These are phyloP conservation scores for Dryadomyces sulphureus DNA, from an alignment of 2,329 filamentous ascomycete genomes.

Conservation along the genomic window DNA sequence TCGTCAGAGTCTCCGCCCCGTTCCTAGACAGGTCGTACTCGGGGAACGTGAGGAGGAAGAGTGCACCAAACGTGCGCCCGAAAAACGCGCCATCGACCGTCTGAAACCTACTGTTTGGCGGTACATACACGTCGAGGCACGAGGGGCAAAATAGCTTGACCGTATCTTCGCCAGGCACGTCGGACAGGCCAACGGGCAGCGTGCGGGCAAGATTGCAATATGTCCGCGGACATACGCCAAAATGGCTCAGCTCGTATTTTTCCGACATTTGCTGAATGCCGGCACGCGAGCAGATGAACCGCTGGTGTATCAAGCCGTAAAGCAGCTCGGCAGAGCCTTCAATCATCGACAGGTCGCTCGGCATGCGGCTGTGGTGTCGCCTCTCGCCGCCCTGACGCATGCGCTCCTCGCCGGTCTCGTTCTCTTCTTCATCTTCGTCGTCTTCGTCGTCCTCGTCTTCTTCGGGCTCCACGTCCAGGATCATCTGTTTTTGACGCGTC, in stretches of 20 bases:
- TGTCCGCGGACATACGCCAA: slow-evolving; percentile 87
- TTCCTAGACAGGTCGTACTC: slow-evolving; percentile 78
- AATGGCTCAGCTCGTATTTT: slow-evolving; percentile 95
- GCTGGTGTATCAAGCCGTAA: slow-evolving; percentile 95
- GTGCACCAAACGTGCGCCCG: slow-evolving; percentile 86
- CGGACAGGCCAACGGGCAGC: slow-evolving; percentile 81
- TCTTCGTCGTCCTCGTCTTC: slow-evolving; percentile 82
- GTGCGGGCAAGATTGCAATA: slow-evolving; percentile 84
- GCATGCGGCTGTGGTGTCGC: slow-evolving; percentile 69
- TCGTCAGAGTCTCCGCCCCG: slow-evolving; percentile 42
- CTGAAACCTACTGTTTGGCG: slow-evolving; percentile 93
- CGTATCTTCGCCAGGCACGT: slow-evolving; percentile 91
- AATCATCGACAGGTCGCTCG: slow-evolving; percentile 86
- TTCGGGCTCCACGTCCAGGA: slow-evolving; percentile 92
- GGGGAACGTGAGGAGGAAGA: slow-evolving; percentile 97
- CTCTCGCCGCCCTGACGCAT: slow-evolving; percentile 45
- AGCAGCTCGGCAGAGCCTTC: slow-evolving; percentile 97
- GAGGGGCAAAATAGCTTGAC: slow-evolving; percentile 97
- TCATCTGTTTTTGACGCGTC: slow-evolving; percentile 47
- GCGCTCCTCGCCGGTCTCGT: slow-evolving; percentile 51
- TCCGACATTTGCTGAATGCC: slow-evolving; percentile 99
- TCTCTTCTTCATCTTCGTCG: slow-evolving; percentile 60
- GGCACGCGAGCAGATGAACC: slow-evolving; percentile 90
- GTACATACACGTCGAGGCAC: slow-evolving; percentile 92
- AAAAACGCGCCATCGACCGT: slow-evolving; percentile 97